Percentiles rank a stretch among this genome's conserved stretches.
These are phyloP conservation scores for Astrocystis sublimbata DNA, from an alignment of 495 filamentous ascomycete species.

Conservation along the genomic window DNA sequence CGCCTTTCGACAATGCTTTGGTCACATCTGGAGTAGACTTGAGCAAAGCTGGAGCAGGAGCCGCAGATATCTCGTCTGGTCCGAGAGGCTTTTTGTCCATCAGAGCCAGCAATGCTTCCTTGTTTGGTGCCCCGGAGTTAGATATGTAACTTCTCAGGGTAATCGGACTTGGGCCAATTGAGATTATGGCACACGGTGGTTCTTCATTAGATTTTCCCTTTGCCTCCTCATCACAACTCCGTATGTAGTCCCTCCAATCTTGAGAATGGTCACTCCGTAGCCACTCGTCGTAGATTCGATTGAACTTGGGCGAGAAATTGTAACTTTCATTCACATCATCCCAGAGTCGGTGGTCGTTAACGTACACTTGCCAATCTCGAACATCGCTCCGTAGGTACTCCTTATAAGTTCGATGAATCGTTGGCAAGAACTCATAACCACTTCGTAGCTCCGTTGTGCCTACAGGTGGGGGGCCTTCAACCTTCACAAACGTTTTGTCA, in stretches of 20 bases:
- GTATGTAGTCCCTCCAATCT: not conserved
- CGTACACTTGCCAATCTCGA: no score
- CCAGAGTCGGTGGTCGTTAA: no score
- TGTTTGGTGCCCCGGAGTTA: not conserved
- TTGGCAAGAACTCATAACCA: no score
- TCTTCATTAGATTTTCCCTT: not conserved
- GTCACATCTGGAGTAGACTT: not conserved
- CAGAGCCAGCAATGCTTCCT: not conserved
- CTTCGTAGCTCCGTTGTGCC: not conserved
- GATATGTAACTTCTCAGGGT: not conserved
- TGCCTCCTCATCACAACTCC: not conserved
- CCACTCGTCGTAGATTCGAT: no score
- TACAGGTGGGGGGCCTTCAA: not conserved
- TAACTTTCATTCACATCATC: no score
- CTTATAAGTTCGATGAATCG: no score
- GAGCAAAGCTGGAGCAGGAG: not conserved
- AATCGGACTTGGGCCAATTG: no score
- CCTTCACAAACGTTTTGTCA: not conserved
- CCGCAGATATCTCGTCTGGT: not conserved
- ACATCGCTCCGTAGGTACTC: no score
- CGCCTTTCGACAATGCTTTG: not conserved
- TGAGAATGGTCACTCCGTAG: no score
- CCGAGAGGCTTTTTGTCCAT: not conserved
- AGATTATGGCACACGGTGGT: no score
- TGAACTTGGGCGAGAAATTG: no score